Evolutionary conservation across 495 filamentous ascomycete species (phyloP).

Genomic region (Amphirosellinia nigrospora): DNA sequence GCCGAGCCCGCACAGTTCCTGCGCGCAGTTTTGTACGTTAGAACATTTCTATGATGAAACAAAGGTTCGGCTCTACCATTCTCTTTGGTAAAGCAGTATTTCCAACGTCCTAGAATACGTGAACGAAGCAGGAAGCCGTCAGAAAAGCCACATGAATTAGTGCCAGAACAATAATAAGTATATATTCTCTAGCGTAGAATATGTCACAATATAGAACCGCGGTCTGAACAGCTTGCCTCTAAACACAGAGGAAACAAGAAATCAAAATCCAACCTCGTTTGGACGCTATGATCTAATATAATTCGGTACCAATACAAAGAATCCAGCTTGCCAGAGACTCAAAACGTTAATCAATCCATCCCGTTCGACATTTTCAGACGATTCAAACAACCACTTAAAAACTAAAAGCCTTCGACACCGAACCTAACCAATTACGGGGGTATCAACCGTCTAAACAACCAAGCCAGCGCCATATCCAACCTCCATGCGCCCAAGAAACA

Average conservation of each 20-base stretch:
- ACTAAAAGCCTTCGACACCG: slow-evolving; percentile 7
- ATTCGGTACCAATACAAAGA: background rate
- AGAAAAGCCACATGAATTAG: too few species aligned
- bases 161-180: too few species aligned
- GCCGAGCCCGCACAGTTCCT: too few species aligned
- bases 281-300: background rate
- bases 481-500: background rate
- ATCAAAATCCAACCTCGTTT: background rate
- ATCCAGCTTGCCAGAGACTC: background rate
- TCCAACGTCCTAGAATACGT: too few species aligned
- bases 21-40: too few species aligned
- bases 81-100: too few species aligned
- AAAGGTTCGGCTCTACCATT: too few species aligned
- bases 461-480: background rate
- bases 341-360: background rate
- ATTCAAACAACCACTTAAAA: background rate
- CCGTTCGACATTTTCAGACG: background rate
- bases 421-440: slow-evolving; percentile 15
- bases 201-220: background rate
- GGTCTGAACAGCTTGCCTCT: background rate
- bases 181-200: background rate
- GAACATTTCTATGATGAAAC: too few species aligned
- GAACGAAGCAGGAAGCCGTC: too few species aligned
- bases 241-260: too few species aligned
- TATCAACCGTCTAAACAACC: slow-evolving; percentile 11